These are phyloP conservation scores for Trametes cingulata DNA, from an alignment of 768 basidiomycete species.

Conservation along the genomic window DNA sequence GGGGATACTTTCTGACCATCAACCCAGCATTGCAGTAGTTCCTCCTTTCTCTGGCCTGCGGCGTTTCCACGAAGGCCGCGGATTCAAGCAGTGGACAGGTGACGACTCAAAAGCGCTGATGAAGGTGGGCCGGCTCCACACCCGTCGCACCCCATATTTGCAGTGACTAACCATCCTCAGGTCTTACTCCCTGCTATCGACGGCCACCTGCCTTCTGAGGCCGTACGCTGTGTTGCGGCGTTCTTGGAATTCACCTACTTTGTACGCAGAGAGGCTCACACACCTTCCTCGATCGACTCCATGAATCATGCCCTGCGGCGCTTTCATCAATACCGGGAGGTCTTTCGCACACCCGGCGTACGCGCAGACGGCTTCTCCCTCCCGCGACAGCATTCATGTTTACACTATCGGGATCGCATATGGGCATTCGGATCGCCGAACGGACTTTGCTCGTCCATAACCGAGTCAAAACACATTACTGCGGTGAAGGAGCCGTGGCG, in stretches of 20 bases:
- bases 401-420: slow-evolving; percentile 22
- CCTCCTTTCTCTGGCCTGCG: slow-evolving; percentile 23
- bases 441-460: slow-evolving; percentile 29
- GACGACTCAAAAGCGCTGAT: slow-evolving; percentile 30
- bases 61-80: slow-evolving; percentile 23
- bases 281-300: not conserved
- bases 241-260: slow-evolving; percentile 25
- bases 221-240: not conserved
- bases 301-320: slow-evolving; percentile 16
- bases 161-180: slow-evolving; percentile 2
- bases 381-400: slow-evolving; percentile 22
- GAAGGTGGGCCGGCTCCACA: slow-evolving; percentile 18
- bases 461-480: slow-evolving; percentile 28
- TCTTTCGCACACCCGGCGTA: slow-evolving; percentile 19
- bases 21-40: not conserved
- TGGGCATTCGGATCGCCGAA: slow-evolving; percentile 25
- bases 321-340: slow-evolving; percentile 12
- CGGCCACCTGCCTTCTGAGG: not conserved
- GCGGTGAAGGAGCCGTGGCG: slow-evolving; percentile 30
- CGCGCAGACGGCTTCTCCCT: slow-evolving; percentile 22
- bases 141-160: not conserved
- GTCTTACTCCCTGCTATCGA: slow-evolving; percentile 26
- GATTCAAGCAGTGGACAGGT: slow-evolving; percentile 31
- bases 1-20: too few relatives aligned
- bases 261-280: not conserved